These are phyloP conservation scores for Solanum stenotomum DNA, from an alignment of 257 asterid species.

Conservation along the genomic window DNA sequence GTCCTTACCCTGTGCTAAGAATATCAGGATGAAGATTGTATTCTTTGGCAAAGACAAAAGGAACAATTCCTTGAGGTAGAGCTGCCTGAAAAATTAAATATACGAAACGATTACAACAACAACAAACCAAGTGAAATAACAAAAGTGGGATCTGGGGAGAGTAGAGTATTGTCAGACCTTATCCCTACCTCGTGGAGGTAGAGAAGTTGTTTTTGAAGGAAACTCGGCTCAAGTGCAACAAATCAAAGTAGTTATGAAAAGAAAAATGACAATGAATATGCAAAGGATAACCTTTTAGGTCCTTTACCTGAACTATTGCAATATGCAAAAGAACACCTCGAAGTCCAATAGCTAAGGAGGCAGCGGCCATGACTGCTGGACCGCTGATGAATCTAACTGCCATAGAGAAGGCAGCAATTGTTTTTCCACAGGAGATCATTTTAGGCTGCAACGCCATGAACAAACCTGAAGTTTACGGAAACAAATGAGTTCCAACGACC, in stretches of 20 bases:
- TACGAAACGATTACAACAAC: neutral
- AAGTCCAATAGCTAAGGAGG: slow-evolving; percentile 59
- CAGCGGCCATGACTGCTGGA: slow-evolving; percentile 76
- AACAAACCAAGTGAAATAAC: neutral
- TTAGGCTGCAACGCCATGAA: slow-evolving; percentile 71
- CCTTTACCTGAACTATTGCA: slow-evolving; percentile 57
- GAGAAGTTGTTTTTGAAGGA: neutral
- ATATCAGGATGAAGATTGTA: slow-evolving; percentile 64
- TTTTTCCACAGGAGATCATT: slow-evolving; percentile 59
- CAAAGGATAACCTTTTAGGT: neutral
- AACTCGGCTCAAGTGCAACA: neutral
- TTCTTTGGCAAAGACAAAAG: slow-evolving; percentile 67
- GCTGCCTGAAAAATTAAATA: slow-evolving; percentile 39
- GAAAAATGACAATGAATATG: neutral
- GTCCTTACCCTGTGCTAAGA: slow-evolving; percentile 61
- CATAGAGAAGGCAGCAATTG: slow-evolving; percentile 54
- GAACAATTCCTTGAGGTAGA: slow-evolving; percentile 69
- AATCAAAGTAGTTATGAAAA: neutral
- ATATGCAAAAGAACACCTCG: slow-evolving; percentile 50
- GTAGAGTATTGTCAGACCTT: neutral
- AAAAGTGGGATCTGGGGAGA: neutral
- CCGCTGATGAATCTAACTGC: slow-evolving; percentile 48
- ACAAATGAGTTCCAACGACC: neutral
- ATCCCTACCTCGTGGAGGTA: neutral
- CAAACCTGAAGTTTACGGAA: slow-evolving; percentile 30